Evolutionary conservation across 495 filamentous ascomycete species (phyloP).

Genomic region (Paragyromitra xinjiangensis): DNA sequence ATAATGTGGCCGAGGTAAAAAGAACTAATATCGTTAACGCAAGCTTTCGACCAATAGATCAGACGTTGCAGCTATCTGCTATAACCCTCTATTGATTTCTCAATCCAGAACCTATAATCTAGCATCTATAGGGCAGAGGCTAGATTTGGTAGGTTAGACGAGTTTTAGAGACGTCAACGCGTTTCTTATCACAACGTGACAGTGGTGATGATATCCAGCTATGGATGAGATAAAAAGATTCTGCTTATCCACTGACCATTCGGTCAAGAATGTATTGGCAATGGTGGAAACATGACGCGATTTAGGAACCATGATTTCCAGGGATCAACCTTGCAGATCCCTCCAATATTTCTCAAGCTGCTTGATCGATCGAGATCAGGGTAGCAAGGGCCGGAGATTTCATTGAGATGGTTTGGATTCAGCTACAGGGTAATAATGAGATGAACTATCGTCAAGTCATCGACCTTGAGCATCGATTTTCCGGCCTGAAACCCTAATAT

Average conservation of each 20-base stretch:
- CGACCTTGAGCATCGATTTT: neutral
- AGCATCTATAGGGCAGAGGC: neutral
- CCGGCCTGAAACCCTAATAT: neutral
- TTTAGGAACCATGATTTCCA: neutral
- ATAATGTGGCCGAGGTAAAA: neutral
- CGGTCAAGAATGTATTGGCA: neutral
- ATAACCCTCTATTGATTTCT: neutral
- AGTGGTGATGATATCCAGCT: neutral
- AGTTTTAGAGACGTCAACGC: neutral
- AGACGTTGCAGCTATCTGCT: neutral
- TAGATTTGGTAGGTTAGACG: neutral
- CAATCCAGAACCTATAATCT: neutral
- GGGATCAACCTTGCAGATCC: neutral
- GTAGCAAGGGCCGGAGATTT: neutral
- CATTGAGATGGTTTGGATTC: neutral
- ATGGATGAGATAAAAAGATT: neutral
- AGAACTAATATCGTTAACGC: neutral
- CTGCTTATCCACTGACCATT: neutral
- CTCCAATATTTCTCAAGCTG: neutral
- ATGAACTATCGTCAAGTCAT: neutral
- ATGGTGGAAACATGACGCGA: neutral
- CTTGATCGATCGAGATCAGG: neutral
- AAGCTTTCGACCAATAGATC: neutral
- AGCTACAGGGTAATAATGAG: slow-evolving; percentile 1
- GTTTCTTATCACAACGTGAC: neutral